A percentile compares a stretch with the other conserved stretches of the same genome.
Evolutionary conservation across 495 filamentous ascomycete species (phyloP).

Genomic region (Xylaria flabelliformis): DNA sequence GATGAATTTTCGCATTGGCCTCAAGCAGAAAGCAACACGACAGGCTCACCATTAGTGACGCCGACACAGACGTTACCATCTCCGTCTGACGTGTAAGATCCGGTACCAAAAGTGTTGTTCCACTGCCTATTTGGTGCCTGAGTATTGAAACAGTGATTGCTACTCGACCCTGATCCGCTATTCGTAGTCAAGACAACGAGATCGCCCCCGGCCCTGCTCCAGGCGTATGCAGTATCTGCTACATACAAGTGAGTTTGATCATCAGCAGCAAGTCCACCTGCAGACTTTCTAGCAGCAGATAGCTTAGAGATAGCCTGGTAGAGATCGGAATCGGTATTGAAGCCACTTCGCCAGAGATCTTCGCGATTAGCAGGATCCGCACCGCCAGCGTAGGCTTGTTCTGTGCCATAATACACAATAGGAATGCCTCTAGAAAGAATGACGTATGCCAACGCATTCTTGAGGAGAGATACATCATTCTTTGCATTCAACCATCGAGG

Average conservation of each 20-base stretch:
- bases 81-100: slow-evolving; percentile 32
- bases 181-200: slow-evolving; percentile 52
- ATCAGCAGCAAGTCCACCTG: slow-evolving; percentile 47
- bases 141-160: slow-evolving; percentile 46
- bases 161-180: slow-evolving; percentile 42
- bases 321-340: slow-evolving; percentile 62
- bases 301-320: slow-evolving; percentile 54
- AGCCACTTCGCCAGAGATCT: slow-evolving; percentile 73
- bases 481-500: slow-evolving; percentile 67
- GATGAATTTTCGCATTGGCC: background rate
- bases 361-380: slow-evolving; percentile 72
- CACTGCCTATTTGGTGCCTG: slow-evolving; percentile 37
- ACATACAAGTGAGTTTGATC: slow-evolving; percentile 50
- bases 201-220: slow-evolving; percentile 45
- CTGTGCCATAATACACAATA: slow-evolving; percentile 65
- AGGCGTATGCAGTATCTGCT: slow-evolving; percentile 48
- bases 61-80: slow-evolving; percentile 34
- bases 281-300: slow-evolving; percentile 43
- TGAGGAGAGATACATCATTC: slow-evolving; percentile 62
- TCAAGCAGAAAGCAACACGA: slow-evolving; percentile 38
- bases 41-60: slow-evolving; percentile 35
- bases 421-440: slow-evolving; percentile 65
- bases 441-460: slow-evolving; percentile 74
- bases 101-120: slow-evolving; percentile 36
- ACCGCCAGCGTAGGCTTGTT: slow-evolving; percentile 69